Percentiles rank a stretch among this genome's conserved stretches.
phyloP scores from a whole-genome alignment of 306 rosid genomes.

The Oemleria cerasiformis region DNA sequence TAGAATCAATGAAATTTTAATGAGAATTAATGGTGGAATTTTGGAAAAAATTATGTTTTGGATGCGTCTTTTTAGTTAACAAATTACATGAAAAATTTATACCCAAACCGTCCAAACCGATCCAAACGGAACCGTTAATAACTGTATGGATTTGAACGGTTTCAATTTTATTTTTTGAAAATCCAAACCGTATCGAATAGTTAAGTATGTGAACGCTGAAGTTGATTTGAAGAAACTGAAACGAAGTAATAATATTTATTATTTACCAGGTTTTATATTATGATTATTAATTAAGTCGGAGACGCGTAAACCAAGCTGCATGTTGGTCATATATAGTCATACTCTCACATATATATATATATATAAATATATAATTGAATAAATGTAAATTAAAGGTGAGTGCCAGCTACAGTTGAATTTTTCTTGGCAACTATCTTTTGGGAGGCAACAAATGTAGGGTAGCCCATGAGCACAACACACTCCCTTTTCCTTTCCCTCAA shows the following conservation, averaged over 20 bases:
- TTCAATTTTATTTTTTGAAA: no score
- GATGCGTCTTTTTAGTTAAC: no score
- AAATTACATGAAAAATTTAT: no score
- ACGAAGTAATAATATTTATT: background rate
- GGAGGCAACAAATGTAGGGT: background rate
- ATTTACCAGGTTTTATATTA: background rate
- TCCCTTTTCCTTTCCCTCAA: constrained; percentile 31
- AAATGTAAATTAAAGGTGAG: background rate
- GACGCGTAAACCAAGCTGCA: background rate
- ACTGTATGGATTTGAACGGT: no score
- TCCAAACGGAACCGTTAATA: no score
- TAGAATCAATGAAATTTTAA: no score
- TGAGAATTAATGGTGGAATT: no score
- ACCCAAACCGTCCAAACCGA: no score
- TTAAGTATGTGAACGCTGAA: no score
- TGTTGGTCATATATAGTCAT: background rate
- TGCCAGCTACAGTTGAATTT: background rate
- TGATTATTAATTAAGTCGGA: background rate
- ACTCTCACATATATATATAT: background rate
- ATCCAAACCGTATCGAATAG: no score
- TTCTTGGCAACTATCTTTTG: constrained; percentile 5
- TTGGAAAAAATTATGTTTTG: no score
- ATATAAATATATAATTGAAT: constrained; percentile 4
- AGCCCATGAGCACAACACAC: background rate
- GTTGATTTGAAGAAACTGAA: background rate